These are phyloP conservation scores for Botrytis paeoniae DNA, from an alignment of 2,329 filamentous ascomycete species.

Conservation along the genomic window DNA sequence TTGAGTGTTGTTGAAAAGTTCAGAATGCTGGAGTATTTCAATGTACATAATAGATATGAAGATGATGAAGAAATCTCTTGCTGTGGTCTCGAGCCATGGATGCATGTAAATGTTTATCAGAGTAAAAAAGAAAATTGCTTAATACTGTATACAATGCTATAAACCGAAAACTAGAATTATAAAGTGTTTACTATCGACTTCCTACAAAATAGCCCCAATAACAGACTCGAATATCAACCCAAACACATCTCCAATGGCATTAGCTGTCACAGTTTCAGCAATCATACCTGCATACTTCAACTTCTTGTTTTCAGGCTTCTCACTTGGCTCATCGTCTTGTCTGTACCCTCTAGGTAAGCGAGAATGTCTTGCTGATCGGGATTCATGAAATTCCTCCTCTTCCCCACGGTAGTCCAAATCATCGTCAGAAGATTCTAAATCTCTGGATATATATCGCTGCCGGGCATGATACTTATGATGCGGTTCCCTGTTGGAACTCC, in stretches of 20 bases:
- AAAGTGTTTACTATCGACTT: background rate
- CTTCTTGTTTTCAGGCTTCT: background rate
- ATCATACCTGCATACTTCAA: background rate
- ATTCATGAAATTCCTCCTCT: background rate
- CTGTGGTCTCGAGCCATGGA: background rate
- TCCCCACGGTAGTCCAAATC: background rate
- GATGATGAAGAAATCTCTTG: background rate
- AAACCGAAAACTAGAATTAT: background rate
- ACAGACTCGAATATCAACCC: slow-evolving; percentile 2
- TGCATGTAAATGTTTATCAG: background rate
- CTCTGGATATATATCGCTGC: background rate
- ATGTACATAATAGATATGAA: background rate
- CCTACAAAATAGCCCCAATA: slow-evolving; percentile 8
- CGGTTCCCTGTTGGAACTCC: background rate
- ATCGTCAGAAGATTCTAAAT: background rate
- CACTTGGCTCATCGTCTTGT: background rate
- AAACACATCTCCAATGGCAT: background rate
- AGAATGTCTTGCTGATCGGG: background rate
- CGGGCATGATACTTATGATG: background rate
- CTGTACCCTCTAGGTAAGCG: background rate
- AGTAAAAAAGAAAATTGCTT: background rate
- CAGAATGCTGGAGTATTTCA: background rate
- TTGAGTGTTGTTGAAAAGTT: background rate
- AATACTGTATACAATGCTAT: background rate
- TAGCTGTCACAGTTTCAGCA: slow-evolving; percentile 8